Evolutionary conservation across 306 rosid genomes (phyloP), one percentile per base, ranked within the genome.

Genomic region (Prinsepia uniflora): DNA sequence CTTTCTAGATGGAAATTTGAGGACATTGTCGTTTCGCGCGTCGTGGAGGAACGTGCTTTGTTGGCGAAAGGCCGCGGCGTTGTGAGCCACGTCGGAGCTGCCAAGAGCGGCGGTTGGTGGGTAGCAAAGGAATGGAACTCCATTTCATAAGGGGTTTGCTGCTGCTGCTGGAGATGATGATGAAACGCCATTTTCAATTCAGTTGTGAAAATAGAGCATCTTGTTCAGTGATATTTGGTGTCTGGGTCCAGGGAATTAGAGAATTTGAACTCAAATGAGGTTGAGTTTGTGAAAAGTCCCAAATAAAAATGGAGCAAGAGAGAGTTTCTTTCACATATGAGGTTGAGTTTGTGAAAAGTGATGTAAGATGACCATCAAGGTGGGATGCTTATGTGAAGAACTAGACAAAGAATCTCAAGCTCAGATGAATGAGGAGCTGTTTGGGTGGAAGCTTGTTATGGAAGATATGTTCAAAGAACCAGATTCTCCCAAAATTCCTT

Each of bases 361-460:
- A 92, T 67, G 69, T 81, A 72, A 85, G 89, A 71, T 92, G 98
- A 96, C 98, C 98, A 4, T 92, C 98, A 8, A 89, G 98, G 50
- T 92, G 98, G 98, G 98, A 92, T 86, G 98, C 98, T 74, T 92
- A 87, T 93, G 90, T 68, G 98, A 92, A 77, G 98, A 92, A 70
- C 78, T 92, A 86, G 96, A 92, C 85, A 92, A 92, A 81, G 98
- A 92, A 80, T 72, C 98, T 60, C 98, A 92, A 80, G 98, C 93
- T 30, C 96, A 92, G 79, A 92, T 92, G 96, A 92, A 90, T 44
- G 98, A 92, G 79, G 98, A 92, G 84, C 98, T 92, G 75, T 92
- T 96, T 24, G 98, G 98, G 73, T 92, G 98, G 96, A 92, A 92
- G 81, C 96, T 92, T 82, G 98, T 92, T 76, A 96, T 92, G 72